Evolutionary conservation across 2,329 filamentous ascomycete species (phyloP), one percentile per base, ranked within the genome.

Genomic region (Ceratocystiopsis sp.): DNA sequence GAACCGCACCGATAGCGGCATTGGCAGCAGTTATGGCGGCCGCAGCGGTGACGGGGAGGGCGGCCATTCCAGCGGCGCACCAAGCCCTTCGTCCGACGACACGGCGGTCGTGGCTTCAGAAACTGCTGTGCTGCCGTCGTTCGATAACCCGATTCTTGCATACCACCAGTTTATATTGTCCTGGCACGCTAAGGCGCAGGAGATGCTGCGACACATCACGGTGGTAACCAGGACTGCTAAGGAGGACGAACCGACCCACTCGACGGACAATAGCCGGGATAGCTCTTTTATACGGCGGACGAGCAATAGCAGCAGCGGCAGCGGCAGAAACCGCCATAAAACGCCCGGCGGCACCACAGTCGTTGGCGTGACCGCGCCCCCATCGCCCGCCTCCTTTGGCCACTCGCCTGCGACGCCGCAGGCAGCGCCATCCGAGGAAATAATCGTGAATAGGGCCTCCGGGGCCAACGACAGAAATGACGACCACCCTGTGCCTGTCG

Each of bases 151-250:
- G 44, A 64, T 78, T 54, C 63, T 58, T 45, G 67, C 60, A n/a
- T 91, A 84, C 51, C 66, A 89, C 25, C 65, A 71, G 38, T 71
- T 73, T 33, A 80, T 86, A 54, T 68, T 69, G 32, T 66, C 73
- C 36, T 94, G 86, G 85, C 84, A 91, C 53, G 67, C 66, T 47
- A 79, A 78, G 54, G 85, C 81, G 17, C 68, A 70, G 44, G 75
- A 87, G 43, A 83, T 95, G 48, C 61, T 75, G 18, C 53, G 57
- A 16, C 67, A 73, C 48, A 57, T 73, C 36, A 68, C 63, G 25
- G 25, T 8, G 25, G 25, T 11, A 8, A 29, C 25, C 2, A 10
- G 25, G 5, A 29, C 25, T 29, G 25, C 9, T 8, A 8, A 29
- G 10, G 10, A 29, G 25, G 25, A 29, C 25, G 25, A 29, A 29